phyloP scores from a whole-genome alignment of 208 protist species.

The Trypanosoma lewisi region DNA sequence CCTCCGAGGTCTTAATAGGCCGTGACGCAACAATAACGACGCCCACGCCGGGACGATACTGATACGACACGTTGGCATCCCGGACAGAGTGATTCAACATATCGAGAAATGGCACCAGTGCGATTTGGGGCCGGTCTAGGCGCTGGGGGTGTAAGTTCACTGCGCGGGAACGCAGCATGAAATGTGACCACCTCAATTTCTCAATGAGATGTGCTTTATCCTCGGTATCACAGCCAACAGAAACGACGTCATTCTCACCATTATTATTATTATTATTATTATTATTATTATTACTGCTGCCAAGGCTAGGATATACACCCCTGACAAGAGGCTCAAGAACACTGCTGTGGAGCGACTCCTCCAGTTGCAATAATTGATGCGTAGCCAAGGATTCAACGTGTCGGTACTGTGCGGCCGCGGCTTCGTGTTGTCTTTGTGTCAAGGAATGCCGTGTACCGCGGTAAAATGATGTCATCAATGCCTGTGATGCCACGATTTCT shows the following conservation, averaged over 20 bases:
- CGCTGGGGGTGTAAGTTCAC: slow-evolving; percentile 45
- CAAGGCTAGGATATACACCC: not conserved
- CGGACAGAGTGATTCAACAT: slow-evolving; percentile 73
- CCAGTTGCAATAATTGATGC: slow-evolving; percentile 37
- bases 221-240: slow-evolving; percentile 1
- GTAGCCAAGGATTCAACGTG: slow-evolving; percentile 19
- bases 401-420: slow-evolving; percentile 25
- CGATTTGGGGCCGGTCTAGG: slow-evolving; percentile 24
- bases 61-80: slow-evolving; percentile 63
- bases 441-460: slow-evolving; percentile 38
- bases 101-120: slow-evolving; percentile 78
- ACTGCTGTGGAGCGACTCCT: slow-evolving; percentile 33
- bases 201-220: slow-evolving; percentile 14
- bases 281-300: not conserved
- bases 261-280: slow-evolving; percentile 8
- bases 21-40: slow-evolving; percentile 50
- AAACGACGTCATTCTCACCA: not conserved
- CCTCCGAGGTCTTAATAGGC: slow-evolving; percentile 52
- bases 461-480: slow-evolving; percentile 56
- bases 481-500: slow-evolving; percentile 46
- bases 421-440: slow-evolving; percentile 55
- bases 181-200: slow-evolving; percentile 73
- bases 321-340: slow-evolving; percentile 41
- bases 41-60: slow-evolving; percentile 26
- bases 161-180: slow-evolving; percentile 79